Evolutionary conservation across 2,329 filamentous ascomycete genomes (phyloP).

Genomic region (Cercospora sesami): DNA sequence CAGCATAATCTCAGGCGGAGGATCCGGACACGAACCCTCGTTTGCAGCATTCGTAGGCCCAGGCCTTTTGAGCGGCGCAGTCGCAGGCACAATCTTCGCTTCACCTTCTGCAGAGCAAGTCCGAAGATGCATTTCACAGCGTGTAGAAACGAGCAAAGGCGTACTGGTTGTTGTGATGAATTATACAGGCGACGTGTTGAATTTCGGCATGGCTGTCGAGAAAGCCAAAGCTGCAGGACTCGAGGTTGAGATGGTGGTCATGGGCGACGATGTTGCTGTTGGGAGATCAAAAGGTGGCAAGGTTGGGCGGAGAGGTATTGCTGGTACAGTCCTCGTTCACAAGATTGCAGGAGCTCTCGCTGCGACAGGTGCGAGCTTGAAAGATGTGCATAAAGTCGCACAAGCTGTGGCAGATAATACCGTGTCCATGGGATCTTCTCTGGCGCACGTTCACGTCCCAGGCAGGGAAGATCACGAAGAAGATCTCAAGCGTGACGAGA

Average conservation of each 20-base stretch:
- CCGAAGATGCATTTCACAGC: slow-evolving; percentile 68
- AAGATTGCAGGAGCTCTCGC: slow-evolving; percentile 87
- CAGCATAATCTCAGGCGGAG: slow-evolving; percentile 82
- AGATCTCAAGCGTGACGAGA: slow-evolving; percentile 59
- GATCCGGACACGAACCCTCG: slow-evolving; percentile 85
- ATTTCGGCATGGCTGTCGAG: slow-evolving; percentile 91
- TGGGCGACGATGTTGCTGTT: slow-evolving; percentile 89
- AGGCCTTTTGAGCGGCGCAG: slow-evolving; percentile 76
- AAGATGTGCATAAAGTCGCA: slow-evolving; percentile 72
- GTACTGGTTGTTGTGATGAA: slow-evolving; percentile 95
- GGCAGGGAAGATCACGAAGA: slow-evolving; percentile 63
- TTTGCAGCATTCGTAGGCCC: slow-evolving; percentile 83
- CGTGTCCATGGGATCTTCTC: slow-evolving; percentile 79
- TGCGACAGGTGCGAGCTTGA: slow-evolving; percentile 61
- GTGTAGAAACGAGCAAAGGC: slow-evolving; percentile 70
- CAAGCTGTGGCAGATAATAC: slow-evolving; percentile 71
- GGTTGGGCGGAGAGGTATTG: slow-evolving; percentile 86
- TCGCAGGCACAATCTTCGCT: slow-evolving; percentile 85
- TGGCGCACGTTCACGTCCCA: slow-evolving; percentile 92
- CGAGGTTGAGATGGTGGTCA: slow-evolving; percentile 82
- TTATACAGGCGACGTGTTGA: slow-evolving; percentile 64
- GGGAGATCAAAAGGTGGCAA: slow-evolving; percentile 81
- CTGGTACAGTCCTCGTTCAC: slow-evolving; percentile 85
- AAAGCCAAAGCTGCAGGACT: slow-evolving; percentile 81
- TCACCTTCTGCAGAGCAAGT: slow-evolving; percentile 81